phyloP scores from a whole-genome alignment of 768 basidiomycete genomes.

The Infundibulicybe gibba region DNA sequence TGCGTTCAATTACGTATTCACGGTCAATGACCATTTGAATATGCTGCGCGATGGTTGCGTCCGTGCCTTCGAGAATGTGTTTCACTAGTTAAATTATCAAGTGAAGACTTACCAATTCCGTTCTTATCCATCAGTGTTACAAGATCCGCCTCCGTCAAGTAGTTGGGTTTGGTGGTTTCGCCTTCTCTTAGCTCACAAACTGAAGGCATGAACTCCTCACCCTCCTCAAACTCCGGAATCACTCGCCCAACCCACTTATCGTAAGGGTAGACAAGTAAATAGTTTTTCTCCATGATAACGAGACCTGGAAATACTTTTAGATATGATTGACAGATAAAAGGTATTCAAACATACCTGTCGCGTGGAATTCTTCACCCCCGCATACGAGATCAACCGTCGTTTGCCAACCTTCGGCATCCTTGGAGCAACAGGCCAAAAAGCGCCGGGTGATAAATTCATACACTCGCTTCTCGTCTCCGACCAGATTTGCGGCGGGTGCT shows the following conservation, averaged over 20 bases:
- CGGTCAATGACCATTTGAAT: constrained; percentile 92
- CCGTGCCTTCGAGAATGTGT: constrained; percentile 63
- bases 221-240: constrained; percentile 82
- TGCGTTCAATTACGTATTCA: constrained; percentile 84
- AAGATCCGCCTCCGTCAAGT: constrained; percentile 94
- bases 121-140: constrained; percentile 99
- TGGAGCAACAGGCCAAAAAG: constrained; percentile 91
- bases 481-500: constrained; percentile 74
- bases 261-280: constrained; percentile 91
- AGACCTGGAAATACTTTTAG: constrained; percentile 52
- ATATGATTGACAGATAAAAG: background rate
- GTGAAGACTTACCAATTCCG: constrained; percentile 71
- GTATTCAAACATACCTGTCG: constrained; percentile 58
- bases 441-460: constrained; percentile 92
- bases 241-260: constrained; percentile 89
- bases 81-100: background rate
- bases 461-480: constrained; percentile 86
- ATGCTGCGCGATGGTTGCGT: constrained; percentile 98
- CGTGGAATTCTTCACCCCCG: constrained; percentile 82
- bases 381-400: constrained; percentile 88
- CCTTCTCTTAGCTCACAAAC: constrained; percentile 83
- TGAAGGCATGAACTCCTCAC: constrained; percentile 81
- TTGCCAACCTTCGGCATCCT: constrained; percentile 87
- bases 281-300: constrained; percentile 78
- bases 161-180: constrained; percentile 70